Evolutionary conservation across 805 yeast species (phyloP), one percentile per base, ranked within the genome.

Genomic region (Dipodascus albidus): DNA sequence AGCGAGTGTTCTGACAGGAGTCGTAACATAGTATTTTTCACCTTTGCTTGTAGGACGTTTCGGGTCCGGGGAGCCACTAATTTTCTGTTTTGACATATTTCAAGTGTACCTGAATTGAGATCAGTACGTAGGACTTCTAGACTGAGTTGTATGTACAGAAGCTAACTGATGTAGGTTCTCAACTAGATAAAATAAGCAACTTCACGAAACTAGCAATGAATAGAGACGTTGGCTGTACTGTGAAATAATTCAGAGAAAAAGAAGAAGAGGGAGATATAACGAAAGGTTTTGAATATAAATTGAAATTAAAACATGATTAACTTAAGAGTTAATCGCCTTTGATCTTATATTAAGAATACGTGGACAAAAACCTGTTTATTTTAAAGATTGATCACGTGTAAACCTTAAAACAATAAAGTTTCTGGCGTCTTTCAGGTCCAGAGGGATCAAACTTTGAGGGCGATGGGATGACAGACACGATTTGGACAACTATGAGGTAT

Each of bases 1-100:
- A 27, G 49, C 49, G 27, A 47, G 27, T 9, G 49, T 22, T 47
- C 31, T 47, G n/a, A 27, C 6, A 9, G 49, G 49, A 47, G 23
- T 47, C 3, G 49, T 21, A 9, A 22, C 49, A 47, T 20, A 47
- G 31, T 47, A 47, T 22, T 23, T 23, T 6, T 14, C 44, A 6
- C 44, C 44, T 38, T 38, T 38, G 17, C 20, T 17, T 11, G 44
- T 11, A 14, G 44, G 20, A 11, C 20, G 9, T 38, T 38, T 38
- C 6, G 20, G 20, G 20, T 38, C 44, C 20, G n/a, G 8, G 15
- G 44, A 38, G 44, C 4, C 33, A 11, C 33, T 27, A 6, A 6
- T 6, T 27, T 27, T 27, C n/a, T 38, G 17, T 38, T 38, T 38
- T 14, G 44, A 38, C 44, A 38, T 38, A 14, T 6, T 38, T 9